Percentiles rank a stretch among this genome's conserved stretches.
Evolutionary conservation across 352 stramenopile species (phyloP).

Genomic region (Phytophthora sp.): DNA sequence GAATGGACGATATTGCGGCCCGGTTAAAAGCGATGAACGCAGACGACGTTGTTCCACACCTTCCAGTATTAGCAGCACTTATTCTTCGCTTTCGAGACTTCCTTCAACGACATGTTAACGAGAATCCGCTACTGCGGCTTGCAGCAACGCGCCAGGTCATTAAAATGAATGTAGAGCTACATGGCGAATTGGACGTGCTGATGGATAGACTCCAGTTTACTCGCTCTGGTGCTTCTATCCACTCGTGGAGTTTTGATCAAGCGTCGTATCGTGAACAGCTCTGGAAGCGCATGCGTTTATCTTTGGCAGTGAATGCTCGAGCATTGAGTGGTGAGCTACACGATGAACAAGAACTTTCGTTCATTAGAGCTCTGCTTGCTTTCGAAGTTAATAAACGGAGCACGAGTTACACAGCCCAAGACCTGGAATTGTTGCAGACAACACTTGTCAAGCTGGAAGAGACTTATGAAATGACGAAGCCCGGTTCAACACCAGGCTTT

Average conservation of each 20-base stretch:
- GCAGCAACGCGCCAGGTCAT: slow-evolving; percentile 35
- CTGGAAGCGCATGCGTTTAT: slow-evolving; percentile 32
- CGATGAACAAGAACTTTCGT: slow-evolving; percentile 19
- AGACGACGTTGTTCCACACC: background rate
- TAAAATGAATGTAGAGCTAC: slow-evolving; percentile 18
- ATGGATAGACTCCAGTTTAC: slow-evolving; percentile 26
- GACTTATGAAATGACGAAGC: slow-evolving; percentile 11
- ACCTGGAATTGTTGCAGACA: slow-evolving; percentile 28
- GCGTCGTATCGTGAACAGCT: slow-evolving; percentile 25
- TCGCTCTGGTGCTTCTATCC: slow-evolving; percentile 31
- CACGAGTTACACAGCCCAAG: slow-evolving; percentile 14
- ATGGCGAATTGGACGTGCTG: slow-evolving; percentile 28
- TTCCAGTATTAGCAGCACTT: slow-evolving; percentile 20
- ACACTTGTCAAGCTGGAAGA: slow-evolving; percentile 27
- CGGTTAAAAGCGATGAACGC: slow-evolving; percentile 21
- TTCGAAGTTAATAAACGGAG: slow-evolving; percentile 36
- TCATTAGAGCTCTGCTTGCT: slow-evolving; percentile 21
- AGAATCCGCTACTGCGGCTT: slow-evolving; percentile 30
- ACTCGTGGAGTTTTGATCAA: slow-evolving; percentile 30
- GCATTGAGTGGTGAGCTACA: slow-evolving; percentile 20
- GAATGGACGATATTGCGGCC: slow-evolving; percentile 33
- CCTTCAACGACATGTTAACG: slow-evolving; percentile 35
- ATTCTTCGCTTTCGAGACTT: slow-evolving; percentile 34
- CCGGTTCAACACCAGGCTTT: background rate
- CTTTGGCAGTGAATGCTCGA: slow-evolving; percentile 28